Evolutionary conservation across 495 filamentous ascomycete genomes (phyloP).

Genomic region (Trichoderma parareesei): DNA sequence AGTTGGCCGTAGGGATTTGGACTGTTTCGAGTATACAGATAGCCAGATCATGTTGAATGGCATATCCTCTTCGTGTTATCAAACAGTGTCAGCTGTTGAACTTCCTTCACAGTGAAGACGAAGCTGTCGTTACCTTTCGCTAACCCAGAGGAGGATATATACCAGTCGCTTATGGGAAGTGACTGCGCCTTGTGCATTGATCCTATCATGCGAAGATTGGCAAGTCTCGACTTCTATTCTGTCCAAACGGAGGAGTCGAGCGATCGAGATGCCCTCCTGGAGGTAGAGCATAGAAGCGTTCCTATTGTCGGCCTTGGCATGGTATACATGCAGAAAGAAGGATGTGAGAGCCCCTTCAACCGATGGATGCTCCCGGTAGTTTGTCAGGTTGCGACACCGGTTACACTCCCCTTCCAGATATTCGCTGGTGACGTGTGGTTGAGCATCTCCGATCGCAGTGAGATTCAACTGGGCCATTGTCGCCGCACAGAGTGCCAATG

Average conservation of each 20-base stretch:
- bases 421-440: neutral
- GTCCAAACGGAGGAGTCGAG: neutral
- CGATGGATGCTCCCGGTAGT: neutral
- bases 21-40: constrained; percentile 1
- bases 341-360: neutral
- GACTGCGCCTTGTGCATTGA: neutral
- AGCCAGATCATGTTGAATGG: neutral
- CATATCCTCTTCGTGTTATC: neutral
- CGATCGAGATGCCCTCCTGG: constrained; percentile 2
- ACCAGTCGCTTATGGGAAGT: neutral
- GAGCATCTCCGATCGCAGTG: neutral
- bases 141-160: constrained; percentile 1
- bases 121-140: constrained; percentile 2
- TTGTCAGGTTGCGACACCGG: neutral
- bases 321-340: constrained; percentile 7
- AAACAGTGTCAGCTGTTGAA: neutral
- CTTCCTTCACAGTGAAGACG: neutral
- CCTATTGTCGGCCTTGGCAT: neutral
- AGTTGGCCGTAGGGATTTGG: neutral
- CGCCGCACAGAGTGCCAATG: neutral
- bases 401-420: constrained; percentile 2
- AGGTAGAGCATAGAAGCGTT: neutral
- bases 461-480: constrained; percentile 6
- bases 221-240: neutral
- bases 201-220: neutral